Evolutionary conservation across 176 grass and related monocot genomes (phyloP).

Genomic region (Oryza officinalis): DNA sequence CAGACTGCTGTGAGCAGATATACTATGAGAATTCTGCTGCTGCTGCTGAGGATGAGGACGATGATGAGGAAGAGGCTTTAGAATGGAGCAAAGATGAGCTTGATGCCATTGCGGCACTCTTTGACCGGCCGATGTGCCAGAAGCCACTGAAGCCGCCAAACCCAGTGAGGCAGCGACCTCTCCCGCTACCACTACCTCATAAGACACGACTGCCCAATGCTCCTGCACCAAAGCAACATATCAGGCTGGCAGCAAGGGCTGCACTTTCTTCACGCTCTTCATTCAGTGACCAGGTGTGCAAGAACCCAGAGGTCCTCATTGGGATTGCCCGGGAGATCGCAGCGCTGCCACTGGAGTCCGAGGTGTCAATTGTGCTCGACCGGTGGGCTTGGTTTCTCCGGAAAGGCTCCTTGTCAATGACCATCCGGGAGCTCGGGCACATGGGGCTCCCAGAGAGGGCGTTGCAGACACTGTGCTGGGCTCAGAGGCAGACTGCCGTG

Average conservation of each 20-base stretch:
- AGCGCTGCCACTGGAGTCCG: slow-evolving; percentile 28
- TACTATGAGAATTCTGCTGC: not conserved
- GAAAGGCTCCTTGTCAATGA: slow-evolving; percentile 83
- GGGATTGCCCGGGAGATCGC: slow-evolving; percentile 71
- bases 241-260: slow-evolving; percentile 42
- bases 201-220: slow-evolving; percentile 39
- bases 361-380: slow-evolving; percentile 64
- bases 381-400: slow-evolving; percentile 61
- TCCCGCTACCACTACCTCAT: slow-evolving; percentile 57
- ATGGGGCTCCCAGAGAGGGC: slow-evolving; percentile 71
- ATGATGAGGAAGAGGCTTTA: not conserved
- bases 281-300: slow-evolving; percentile 62
- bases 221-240: slow-evolving; percentile 55
- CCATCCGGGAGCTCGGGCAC: slow-evolving; percentile 81
- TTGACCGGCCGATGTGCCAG: slow-evolving; percentile 59
- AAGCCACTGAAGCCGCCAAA: slow-evolving; percentile 38
- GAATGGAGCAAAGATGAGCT: slow-evolving; percentile 70
- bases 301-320: slow-evolving; percentile 63
- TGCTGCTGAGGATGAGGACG: not conserved
- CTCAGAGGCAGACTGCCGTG: slow-evolving; percentile 46
- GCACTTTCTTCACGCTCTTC: slow-evolving; percentile 39
- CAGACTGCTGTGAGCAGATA: not conserved
- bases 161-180: slow-evolving; percentile 37
- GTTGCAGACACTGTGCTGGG: slow-evolving; percentile 77
- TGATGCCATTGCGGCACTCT: slow-evolving; percentile 81